Evolutionary conservation across 2,329 filamentous ascomycete genomes (phyloP), one percentile per base, ranked within the genome.

Genomic region (Sclerotinia borealis): DNA sequence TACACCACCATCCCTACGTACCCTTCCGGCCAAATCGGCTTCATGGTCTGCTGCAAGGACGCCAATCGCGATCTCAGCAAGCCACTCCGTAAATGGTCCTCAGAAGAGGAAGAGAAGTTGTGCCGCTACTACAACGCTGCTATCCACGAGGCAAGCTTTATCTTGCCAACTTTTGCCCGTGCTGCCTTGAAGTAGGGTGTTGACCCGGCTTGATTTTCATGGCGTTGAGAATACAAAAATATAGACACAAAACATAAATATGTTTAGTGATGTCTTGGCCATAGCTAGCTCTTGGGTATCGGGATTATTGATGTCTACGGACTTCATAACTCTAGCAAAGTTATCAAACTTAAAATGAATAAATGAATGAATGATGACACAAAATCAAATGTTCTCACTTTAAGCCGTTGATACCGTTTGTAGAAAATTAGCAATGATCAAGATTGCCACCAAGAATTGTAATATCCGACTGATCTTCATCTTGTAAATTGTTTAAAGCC

Each of bases 11-110:
- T 99, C 79, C 95, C 95, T 65, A 99, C 95, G 76, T 99, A 99
- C 84, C 95, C 95, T 70, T 96, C 92, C 63, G 95, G 95, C 76
- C 95, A 99, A 83, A 99, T 99, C 75, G 95, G 95, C 76, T 99
- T 99, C 88, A 97, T 99, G 93, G 91, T 99, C 76, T 98, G 95
- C 88, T 91, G 85, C 88, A 98, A 99, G 87, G 93, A 98, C 76
- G 81, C 87, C 76, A 86, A 79, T 75, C 86, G 88, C 77, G 85
- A 99, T 79, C 85, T 98, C 76, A 91, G 85, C 78, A 90, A 88
- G 79, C 95, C 95, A 61, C 75, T 97, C 67, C 89, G 95, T 75
- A 83, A 79, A 72, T 96, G 92, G 89, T 83, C 86, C 68, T 76
- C 83, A 68, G 93, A 96, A 79, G 92, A 98, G 80, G 95, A 99